These are phyloP conservation scores for Amphicarpaea edgeworthii DNA, from an alignment of 306 rosid genomes.

Conservation along the genomic window DNA sequence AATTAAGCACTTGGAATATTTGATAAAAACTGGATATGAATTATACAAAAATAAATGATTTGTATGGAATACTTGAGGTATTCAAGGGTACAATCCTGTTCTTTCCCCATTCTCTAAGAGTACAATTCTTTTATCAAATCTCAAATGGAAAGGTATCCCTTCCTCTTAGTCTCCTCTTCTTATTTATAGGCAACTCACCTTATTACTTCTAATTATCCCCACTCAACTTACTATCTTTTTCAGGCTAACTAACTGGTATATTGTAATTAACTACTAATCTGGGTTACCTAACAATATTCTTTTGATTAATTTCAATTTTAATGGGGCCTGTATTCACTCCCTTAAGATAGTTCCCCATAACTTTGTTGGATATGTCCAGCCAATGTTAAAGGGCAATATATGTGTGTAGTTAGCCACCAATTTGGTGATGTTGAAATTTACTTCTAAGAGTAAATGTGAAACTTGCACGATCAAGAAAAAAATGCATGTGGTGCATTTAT, in stretches of 20 bases:
- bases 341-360: conserved; percentile 27
- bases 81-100: not conserved
- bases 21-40: not conserved
- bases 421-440: no score
- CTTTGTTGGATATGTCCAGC: no score
- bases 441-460: no score
- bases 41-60: not conserved
- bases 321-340: conserved; percentile 23
- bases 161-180: not conserved
- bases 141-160: not conserved
- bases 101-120: not conserved
- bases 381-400: no score
- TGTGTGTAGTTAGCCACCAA: no score
- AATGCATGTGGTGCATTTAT: no score
- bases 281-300: conserved; percentile 20
- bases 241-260: not conserved
- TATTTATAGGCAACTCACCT: not conserved
- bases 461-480: no score
- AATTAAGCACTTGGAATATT: conserved; percentile 24
- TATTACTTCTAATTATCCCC: not conserved
- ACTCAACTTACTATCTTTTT: not conserved
- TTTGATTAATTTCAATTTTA: conserved; percentile 28
- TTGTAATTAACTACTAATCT: not conserved
- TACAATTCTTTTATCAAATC: not conserved
- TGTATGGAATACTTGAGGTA: not conserved